Evolutionary conservation across 2,329 filamentous ascomycete species (phyloP).

Genomic region (Intubia oerlemansii): DNA sequence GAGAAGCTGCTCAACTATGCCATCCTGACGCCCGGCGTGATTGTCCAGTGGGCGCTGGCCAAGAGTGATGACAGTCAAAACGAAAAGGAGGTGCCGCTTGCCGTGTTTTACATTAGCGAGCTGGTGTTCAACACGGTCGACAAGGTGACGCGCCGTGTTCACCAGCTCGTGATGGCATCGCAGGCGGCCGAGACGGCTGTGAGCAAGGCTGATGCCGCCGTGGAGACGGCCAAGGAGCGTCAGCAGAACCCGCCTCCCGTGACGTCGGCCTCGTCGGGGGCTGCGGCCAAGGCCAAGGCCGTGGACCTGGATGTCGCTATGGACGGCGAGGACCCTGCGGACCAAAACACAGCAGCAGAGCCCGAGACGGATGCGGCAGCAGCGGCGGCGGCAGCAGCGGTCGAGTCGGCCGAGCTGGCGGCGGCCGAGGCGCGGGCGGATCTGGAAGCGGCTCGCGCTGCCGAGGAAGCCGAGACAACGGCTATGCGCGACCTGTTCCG

Average conservation of each 20-base stretch:
- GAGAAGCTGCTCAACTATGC: constrained; percentile 97
- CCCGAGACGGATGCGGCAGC: constrained; percentile 17
- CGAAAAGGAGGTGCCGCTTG: constrained; percentile 25
- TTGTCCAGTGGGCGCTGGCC: constrained; percentile 74
- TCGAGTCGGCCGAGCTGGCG: constrained; percentile 13
- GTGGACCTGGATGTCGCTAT: constrained; percentile 20
- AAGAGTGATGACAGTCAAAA: neutral
- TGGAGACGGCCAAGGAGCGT: constrained; percentile 15
- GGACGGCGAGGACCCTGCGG: constrained; percentile 8
- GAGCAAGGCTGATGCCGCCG: constrained; percentile 6
- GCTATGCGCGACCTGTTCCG: constrained; percentile 64
- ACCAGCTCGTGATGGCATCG: constrained; percentile 43
- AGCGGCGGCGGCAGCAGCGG: constrained; percentile 4
- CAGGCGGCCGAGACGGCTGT: constrained; percentile 12
- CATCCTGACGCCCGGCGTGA: constrained; percentile 66
- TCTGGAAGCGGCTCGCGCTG: constrained; percentile 29
- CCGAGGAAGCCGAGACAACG: constrained; percentile 44
- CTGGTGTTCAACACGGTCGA: constrained; percentile 72
- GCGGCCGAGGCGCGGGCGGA: constrained; percentile 6
- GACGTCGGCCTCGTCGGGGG: neutral
- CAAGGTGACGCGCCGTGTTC: constrained; percentile 74
- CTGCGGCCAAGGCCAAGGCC: neutral
- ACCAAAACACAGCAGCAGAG: constrained; percentile 10
- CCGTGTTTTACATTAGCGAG: constrained; percentile 64
- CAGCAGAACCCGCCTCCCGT: constrained; percentile 16